Percentiles rank a stretch among this genome's conserved stretches.
Evolutionary conservation across 352 stramenopile species (phyloP).

Genomic region (Phytopythium kandeliae): DNA sequence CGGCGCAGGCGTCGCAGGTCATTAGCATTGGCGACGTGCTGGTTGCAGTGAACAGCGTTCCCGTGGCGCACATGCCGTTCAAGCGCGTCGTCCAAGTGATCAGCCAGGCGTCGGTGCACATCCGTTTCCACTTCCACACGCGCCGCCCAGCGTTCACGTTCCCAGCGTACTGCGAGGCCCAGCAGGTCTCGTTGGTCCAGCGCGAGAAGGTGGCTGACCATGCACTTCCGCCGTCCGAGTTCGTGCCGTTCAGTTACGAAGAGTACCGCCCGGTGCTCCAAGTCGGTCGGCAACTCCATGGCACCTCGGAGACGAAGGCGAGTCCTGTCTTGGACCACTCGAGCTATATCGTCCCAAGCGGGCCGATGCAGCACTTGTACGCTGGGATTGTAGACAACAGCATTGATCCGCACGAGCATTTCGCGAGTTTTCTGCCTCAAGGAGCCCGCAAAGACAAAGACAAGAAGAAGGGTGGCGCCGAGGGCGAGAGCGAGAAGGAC

Average conservation of each 20-base stretch:
- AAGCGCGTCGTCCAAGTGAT: conserved; percentile 79
- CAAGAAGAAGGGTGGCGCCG: conserved; percentile 16
- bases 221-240: conserved; percentile 35
- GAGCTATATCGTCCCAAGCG: conserved; percentile 71
- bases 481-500: conserved; percentile 9
- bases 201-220: conserved; percentile 36
- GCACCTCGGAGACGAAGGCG: not conserved
- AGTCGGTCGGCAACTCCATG: conserved; percentile 27
- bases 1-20: conserved; percentile 65
- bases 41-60: conserved; percentile 69
- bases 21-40: conserved; percentile 71
- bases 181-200: conserved; percentile 42
- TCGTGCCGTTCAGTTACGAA: conserved; percentile 67
- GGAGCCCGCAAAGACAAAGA: conserved; percentile 12
- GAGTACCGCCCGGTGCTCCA: conserved; percentile 56
- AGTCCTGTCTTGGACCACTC: conserved; percentile 15
- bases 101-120: conserved; percentile 42
- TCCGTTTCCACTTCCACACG: conserved; percentile 85
- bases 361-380: conserved; percentile 86
- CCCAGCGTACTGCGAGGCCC: conserved; percentile 57
- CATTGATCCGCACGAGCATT: conserved; percentile 87
- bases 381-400: conserved; percentile 86
- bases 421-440: conserved; percentile 76
- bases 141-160: conserved; percentile 54
- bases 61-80: conserved; percentile 55